phyloP scores from a whole-genome alignment of 163 green algal species.

The Scenedesmus sp. region DNA sequence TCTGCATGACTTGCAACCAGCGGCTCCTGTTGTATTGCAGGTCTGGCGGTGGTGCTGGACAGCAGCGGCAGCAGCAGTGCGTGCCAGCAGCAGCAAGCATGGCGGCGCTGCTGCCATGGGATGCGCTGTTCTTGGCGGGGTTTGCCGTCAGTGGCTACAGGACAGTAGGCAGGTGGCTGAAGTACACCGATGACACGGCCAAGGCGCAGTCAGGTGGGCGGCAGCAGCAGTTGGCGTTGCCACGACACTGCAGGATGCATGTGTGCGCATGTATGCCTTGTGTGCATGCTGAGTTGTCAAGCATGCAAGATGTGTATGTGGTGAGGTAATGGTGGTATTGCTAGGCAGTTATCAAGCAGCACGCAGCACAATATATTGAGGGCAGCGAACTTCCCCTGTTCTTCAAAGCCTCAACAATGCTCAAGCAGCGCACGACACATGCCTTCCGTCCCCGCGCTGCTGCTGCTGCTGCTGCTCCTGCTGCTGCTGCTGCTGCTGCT shows the following conservation, averaged over 20 bases:
- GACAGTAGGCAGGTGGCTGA: conserved; percentile 51
- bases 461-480: too few species aligned
- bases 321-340: too few species aligned
- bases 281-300: too few species aligned
- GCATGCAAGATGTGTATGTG: too few species aligned
- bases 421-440: too few species aligned
- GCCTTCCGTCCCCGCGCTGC: too few species aligned
- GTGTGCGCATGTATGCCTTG: neutral
- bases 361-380: too few species aligned
- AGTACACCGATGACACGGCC: conserved; percentile 52
- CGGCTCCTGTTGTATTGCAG: neutral
- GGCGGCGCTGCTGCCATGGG: conserved; percentile 45
- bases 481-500: neutral
- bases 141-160: conserved; percentile 50
- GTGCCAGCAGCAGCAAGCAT: conserved; percentile 6
- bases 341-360: too few species aligned
- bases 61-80: neutral
- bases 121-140: conserved; percentile 49
- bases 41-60: neutral
- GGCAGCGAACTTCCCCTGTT: too few species aligned
- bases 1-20: neutral
- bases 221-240: neutral
- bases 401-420: too few species aligned
- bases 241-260: neutral
- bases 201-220: conserved; percentile 47